Conservation (phyloP, 2,329 filamentous ascomycete genomes). For the Fusarium udum region DNA sequence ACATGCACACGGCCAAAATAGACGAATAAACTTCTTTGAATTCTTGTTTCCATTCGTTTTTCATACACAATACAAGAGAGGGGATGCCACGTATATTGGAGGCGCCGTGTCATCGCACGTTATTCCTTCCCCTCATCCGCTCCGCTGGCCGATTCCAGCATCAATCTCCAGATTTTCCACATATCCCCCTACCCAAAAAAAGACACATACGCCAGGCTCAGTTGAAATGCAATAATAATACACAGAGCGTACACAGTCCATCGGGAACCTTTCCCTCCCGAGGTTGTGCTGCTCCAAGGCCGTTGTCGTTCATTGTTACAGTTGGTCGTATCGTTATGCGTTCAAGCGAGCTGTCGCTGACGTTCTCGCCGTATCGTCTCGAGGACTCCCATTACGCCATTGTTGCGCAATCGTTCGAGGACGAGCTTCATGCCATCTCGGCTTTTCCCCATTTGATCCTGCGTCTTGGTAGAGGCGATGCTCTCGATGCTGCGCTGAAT, state of each 20-base stretch:
- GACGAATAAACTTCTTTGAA: constrained; percentile 7
- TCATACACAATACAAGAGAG: constrained; percentile 51
- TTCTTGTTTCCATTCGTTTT: constrained; percentile 31
- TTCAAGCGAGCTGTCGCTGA: constrained; percentile 46
- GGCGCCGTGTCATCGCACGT: constrained; percentile 43
- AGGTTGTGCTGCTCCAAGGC: constrained; percentile 30
- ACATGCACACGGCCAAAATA: background rate
- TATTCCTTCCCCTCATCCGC: constrained; percentile 21
- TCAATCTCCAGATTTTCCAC: constrained; percentile 16
- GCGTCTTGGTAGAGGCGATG: constrained; percentile 79
- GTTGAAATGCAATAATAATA: constrained; percentile 42
- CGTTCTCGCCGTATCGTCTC: constrained; percentile 62
- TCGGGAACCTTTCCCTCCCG: constrained; percentile 13
- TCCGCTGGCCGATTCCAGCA: constrained; percentile 18
- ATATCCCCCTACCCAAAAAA: constrained; percentile 37
- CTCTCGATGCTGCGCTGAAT: constrained; percentile 83
- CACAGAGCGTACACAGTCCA: constrained; percentile 45
- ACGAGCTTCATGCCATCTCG: constrained; percentile 86
- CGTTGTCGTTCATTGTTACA: constrained; percentile 42
- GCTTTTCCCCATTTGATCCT: constrained; percentile 81
- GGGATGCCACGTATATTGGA: constrained; percentile 49
- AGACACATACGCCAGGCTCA: constrained; percentile 50
- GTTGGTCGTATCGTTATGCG: constrained; percentile 22
- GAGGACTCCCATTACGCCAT: constrained; percentile 66
- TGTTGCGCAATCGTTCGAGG: constrained; percentile 72